Base-by-base conservation (phyloP, 73 alveolate species). In the Paramecium caudatum region DNA sequence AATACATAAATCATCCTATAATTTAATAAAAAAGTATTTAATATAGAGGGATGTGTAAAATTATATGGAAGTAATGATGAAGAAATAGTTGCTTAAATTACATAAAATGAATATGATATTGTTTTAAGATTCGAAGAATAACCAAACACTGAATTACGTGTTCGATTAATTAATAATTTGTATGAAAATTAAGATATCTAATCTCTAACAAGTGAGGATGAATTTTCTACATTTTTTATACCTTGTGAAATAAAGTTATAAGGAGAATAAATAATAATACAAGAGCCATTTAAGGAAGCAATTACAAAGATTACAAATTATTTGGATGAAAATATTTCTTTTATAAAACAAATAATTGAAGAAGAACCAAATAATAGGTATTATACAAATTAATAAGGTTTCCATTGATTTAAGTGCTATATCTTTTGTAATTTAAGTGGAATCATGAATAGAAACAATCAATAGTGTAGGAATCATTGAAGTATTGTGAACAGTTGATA, bases 341-440 rank as follows among this genome's bases (percentile, higher is more conserved):
- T 65, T 32, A 65, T 65, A 5, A 65, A 65, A 10, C 17, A 36
- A n/a, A 49, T 65, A 12, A 33, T 65, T 33, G 47, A 65, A 12
- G 83, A 65, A 33, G 83, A 65, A n/a, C 16, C 27, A 36, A 10
- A 65, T 13, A 65, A 65, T 33, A 65, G 83, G 83, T 65, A 65
- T 1, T 33, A 1, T 32, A 27, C 1, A 1, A 13, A 55, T 3
- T 23, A 27, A 23, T 55, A 0, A 65, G 83, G 34, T 65, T 65
- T 36, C 83, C 83, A 65, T 65, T 25, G 6, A 65, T 65, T 33
- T 36, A 65, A 65, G 17, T 65, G 34, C 39, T 65, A 33, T 65
- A 65, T 65, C 34, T 65, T 32, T 65, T 33, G 4, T 65, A 65
- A 65, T 33, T 65, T 43, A 65, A 65, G 34, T n/a, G n/a, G n/a